Evolutionary conservation across 2,329 filamentous ascomycete species (phyloP).

Genomic region (Cytospora mali): DNA sequence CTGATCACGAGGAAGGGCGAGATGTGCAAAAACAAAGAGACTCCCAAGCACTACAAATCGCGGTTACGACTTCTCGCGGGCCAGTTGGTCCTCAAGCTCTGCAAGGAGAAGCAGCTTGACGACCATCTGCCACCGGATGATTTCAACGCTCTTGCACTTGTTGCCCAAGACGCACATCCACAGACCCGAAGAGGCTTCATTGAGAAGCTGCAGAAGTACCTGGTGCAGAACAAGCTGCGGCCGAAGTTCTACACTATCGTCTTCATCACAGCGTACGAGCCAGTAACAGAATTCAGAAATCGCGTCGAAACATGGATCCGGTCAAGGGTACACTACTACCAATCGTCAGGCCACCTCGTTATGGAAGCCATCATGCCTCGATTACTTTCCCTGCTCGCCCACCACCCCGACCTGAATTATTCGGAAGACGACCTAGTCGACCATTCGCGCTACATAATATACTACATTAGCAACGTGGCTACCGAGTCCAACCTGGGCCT

Average conservation of each 20-base stretch:
- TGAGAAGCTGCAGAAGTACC: conserved; percentile 86
- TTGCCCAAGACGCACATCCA: conserved; percentile 75
- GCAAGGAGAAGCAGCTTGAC: conserved; percentile 75
- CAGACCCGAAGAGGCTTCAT: conserved; percentile 80
- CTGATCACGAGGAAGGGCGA: conserved; percentile 78
- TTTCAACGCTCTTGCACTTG: conserved; percentile 80
- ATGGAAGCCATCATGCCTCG: conserved; percentile 83
- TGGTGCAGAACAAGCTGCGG: conserved; percentile 71
- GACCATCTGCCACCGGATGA: conserved; percentile 69
- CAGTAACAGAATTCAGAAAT: conserved; percentile 69
- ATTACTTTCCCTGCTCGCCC: conserved; percentile 83
- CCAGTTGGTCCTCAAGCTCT: conserved; percentile 81
- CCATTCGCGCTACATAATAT: conserved; percentile 86
- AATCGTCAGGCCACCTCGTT: conserved; percentile 59
- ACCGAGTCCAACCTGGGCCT: conserved; percentile 85
- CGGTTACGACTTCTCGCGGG: conserved; percentile 82
- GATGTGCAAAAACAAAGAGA: conserved; percentile 72
- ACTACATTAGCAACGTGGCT: conserved; percentile 81
- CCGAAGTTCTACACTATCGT: conserved; percentile 85
- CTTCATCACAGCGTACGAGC: conserved; percentile 92
- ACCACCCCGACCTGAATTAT: conserved; percentile 85
- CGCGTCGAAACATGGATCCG: conserved; percentile 86
- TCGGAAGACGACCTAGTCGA: conserved; percentile 72
- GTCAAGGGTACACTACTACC: conserved; percentile 72
- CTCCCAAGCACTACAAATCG: conserved; percentile 76